Evolutionary conservation across 2,329 filamentous ascomycete species (phyloP).

Genomic region (Aspergillus hiratsukae): DNA sequence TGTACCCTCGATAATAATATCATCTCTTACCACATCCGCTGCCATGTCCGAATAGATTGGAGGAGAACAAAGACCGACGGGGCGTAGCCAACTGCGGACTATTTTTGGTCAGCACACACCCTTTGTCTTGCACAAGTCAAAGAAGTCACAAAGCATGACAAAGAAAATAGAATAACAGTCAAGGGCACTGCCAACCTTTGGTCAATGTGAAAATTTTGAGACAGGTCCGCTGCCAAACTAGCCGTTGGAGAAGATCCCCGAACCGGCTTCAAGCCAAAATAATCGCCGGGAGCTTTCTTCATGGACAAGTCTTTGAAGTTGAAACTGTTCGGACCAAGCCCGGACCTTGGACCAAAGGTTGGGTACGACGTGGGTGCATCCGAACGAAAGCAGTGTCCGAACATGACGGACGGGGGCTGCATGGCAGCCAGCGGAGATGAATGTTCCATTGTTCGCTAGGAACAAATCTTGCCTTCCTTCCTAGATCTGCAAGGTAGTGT

Average conservation of each 20-base stretch:
- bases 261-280: constrained; percentile 74
- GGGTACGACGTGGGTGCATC: constrained; percentile 52
- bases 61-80: constrained; percentile 77
- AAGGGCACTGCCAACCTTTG: constrained; percentile 64
- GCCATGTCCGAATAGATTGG: constrained; percentile 59
- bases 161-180: constrained; percentile 19
- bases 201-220: constrained; percentile 95
- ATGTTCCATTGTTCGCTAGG: constrained; percentile 64
- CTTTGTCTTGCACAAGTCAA: constrained; percentile 10
- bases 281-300: constrained; percentile 67
- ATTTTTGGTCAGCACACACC: constrained; percentile 38
- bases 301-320: constrained; percentile 71
- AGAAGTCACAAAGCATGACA: constrained; percentile 1
- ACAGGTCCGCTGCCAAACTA: constrained; percentile 87
- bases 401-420: constrained; percentile 66
- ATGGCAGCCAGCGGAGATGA: constrained; percentile 93
- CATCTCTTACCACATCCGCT: constrained; percentile 53
- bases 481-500: not conserved
- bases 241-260: constrained; percentile 85
- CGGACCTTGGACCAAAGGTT: constrained; percentile 49
- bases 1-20: not conserved
- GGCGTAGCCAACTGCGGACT: constrained; percentile 81
- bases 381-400: constrained; percentile 58
- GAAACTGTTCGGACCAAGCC: constrained; percentile 61
- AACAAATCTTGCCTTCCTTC: constrained; percentile 1